Conservation (phyloP, 116 monocot species). For the Posidonia oceanica region DNA sequence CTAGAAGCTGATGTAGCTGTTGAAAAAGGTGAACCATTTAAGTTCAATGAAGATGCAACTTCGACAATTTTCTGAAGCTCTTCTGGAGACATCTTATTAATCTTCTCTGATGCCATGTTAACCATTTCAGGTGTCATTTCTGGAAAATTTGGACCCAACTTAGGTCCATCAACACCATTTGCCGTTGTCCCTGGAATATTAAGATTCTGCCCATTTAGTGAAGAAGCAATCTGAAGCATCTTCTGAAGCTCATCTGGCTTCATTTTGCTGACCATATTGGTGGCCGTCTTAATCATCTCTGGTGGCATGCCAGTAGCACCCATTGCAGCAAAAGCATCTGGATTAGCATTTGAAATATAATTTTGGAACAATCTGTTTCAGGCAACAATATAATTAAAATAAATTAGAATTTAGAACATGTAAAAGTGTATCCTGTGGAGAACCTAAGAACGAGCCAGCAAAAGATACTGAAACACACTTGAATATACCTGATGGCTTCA, state of each 20-base stretch:
- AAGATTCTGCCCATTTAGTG: constrained; percentile 34
- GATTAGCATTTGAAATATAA: constrained; percentile 51
- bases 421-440: no score
- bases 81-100: constrained; percentile 73
- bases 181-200: constrained; percentile 5
- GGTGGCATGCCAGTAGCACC: constrained; percentile 59
- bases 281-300: constrained; percentile 66
- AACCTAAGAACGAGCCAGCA: no score
- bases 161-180: constrained; percentile 12
- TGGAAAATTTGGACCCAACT: constrained; percentile 29
- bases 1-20: constrained; percentile 2
- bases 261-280: constrained; percentile 70
- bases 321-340: constrained; percentile 42
- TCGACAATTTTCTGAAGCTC: constrained; percentile 68
- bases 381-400: background rate
- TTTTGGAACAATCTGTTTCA: constrained; percentile 71
- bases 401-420: no score
- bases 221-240: constrained; percentile 71
- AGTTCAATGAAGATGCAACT: constrained; percentile 52
- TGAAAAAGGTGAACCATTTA: constrained; percentile 11
- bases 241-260: constrained; percentile 85
- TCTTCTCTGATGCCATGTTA: constrained; percentile 69
- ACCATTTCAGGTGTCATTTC: constrained; percentile 84
- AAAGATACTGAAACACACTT: background rate
- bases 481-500: constrained; percentile 42